phyloP scores from a whole-genome alignment of 345 rosid genomes.

The Eucalyptus sp. region DNA sequence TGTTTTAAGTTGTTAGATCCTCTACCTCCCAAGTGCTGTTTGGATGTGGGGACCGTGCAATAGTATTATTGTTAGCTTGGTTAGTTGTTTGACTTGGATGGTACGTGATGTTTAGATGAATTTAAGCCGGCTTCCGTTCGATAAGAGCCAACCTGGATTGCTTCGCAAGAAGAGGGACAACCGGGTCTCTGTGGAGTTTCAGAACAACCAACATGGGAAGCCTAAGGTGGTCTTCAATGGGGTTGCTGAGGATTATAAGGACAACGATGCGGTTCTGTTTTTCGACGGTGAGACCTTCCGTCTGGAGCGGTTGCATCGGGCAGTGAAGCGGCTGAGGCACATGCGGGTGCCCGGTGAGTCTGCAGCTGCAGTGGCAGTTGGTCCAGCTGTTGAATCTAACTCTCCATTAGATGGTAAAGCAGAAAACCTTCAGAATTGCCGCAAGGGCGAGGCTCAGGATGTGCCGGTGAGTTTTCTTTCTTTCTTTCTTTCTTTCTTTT shows the following conservation, averaged over 20 bases:
- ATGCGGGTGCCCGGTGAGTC: conserved; percentile 46
- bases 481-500: neutral
- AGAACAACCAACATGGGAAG: conserved; percentile 60
- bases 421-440: conserved; percentile 4
- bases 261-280: conserved; percentile 58
- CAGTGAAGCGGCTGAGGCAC: conserved; percentile 58
- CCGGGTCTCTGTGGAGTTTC: conserved; percentile 61
- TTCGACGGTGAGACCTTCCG: conserved; percentile 60
- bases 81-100: neutral
- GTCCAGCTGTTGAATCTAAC: conserved; percentile 19
- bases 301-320: conserved; percentile 52
- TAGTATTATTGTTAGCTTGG: neutral
- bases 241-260: conserved; percentile 54
- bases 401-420: conserved; percentile 21
- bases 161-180: conserved; percentile 55
- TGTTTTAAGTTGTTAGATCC: neutral
- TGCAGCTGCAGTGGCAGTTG: conserved; percentile 7
- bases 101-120: conserved; percentile 35
- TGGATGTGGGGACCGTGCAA: neutral
- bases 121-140: conserved; percentile 85
- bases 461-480: neutral
- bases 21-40: neutral
- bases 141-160: conserved; percentile 44
- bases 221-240: conserved; percentile 66
- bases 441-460: neutral